Evolutionary conservation across 2,329 filamentous ascomycete genomes (phyloP), one percentile per base, ranked within the genome.

Genomic region (Leptographium lundbergii): DNA sequence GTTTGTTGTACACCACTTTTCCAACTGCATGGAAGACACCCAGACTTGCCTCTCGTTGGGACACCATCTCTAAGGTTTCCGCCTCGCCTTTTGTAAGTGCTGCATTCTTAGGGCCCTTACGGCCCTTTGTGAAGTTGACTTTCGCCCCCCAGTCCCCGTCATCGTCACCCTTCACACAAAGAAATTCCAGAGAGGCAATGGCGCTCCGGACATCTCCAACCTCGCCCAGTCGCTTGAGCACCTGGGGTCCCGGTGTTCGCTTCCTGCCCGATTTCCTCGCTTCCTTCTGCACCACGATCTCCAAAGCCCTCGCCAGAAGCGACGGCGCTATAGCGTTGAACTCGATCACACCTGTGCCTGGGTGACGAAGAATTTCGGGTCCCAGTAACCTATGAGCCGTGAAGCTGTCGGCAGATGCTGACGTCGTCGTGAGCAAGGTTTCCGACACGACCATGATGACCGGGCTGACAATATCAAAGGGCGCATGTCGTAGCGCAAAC

Each of bases 1-100:
- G 82, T 70, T 96, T 99, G 74, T 99, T 99, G 74, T 97, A 95
- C 0, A 97, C 86, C 2, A 99, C 89, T 69, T 94, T 96, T 4
- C 92, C 94, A 14, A 97, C 88, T 0, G 94, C 91, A 70, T 99
- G 94, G 68, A 99, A 99, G 56, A 99, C 90, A 1, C 92, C 94
- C 3, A 99, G 76, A 63, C 87, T 96, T 19, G 88, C 86, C 73
- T 97, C 94, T 59, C 94, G 82, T 67, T 91, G 89, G 0, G 88
- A 90, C 25, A 97, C 82, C 61, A 94, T 75, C 67, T 90, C 84
- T 11, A 97, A 72, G 6, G 85, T 91, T 63, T 95, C 87, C 60
- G 82, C 77, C 70, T 97, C 94, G 67, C 87, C 85, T 61, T 81
- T 80, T 0, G 91, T 96, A 60, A 95, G 71, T 4, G 74, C 72